Conservation (phyloP, 2,329 filamentous ascomycete genomes). For the Penicillium sp. region DNA sequence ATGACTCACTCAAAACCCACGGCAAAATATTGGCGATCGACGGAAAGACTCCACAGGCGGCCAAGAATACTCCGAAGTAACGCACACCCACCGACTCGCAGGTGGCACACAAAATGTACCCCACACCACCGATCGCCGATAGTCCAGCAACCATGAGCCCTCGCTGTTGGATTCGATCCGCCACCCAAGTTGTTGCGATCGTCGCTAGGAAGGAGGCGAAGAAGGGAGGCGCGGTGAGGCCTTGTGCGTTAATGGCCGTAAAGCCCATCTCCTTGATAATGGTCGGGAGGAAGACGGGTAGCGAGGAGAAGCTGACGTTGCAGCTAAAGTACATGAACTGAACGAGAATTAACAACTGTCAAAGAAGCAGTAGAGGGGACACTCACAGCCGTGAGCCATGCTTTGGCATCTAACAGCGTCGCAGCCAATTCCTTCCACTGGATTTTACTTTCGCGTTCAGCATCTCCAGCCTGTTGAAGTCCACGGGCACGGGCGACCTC, state of each 20-base stretch:
- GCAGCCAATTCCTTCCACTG: conserved; percentile 50
- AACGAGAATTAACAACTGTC: neutral
- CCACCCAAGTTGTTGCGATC: conserved; percentile 60
- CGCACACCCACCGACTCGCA: conserved; percentile 50
- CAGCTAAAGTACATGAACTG: conserved; percentile 59
- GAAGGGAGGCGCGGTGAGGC: conserved; percentile 69
- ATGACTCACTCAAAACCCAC: conserved; percentile 56
- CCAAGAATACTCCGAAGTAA: conserved; percentile 56
- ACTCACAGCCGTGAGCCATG: conserved; percentile 50
- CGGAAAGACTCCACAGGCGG: conserved; percentile 63
- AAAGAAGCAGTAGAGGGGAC: neutral
- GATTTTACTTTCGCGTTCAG: conserved; percentile 40
- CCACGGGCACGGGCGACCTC: conserved; percentile 55
- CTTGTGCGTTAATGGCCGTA: conserved; percentile 64
- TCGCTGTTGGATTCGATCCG: conserved; percentile 65
- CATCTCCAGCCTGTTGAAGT: conserved; percentile 53
- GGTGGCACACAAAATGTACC: conserved; percentile 65
- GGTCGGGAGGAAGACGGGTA: conserved; percentile 64
- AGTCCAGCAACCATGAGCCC: conserved; percentile 59
- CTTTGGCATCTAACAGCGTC: conserved; percentile 45
- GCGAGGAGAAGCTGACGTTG: conserved; percentile 64
- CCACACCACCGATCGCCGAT: conserved; percentile 57
- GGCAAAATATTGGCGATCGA: conserved; percentile 69
- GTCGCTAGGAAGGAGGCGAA: conserved; percentile 65
- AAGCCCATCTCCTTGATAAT: conserved; percentile 68